Evolutionary conservation across 2,329 filamentous ascomycete species (phyloP).

Genomic region (Fusarium duplospermum): DNA sequence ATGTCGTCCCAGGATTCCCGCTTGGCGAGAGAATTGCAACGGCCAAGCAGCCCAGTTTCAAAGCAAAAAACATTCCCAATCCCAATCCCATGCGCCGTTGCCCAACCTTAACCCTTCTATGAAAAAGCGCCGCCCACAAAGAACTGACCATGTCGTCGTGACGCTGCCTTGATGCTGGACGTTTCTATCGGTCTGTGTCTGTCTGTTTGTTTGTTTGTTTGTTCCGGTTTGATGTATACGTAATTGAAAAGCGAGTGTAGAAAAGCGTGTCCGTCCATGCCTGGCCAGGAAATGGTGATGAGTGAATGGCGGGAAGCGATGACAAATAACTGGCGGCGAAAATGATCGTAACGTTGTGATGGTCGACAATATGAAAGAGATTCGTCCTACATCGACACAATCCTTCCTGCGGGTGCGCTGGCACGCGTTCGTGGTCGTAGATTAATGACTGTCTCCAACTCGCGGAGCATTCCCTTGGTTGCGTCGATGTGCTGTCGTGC

Average conservation of each 20-base stretch:
- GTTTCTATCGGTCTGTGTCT: slow-evolving; percentile 24
- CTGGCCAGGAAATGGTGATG: slow-evolving; percentile 9
- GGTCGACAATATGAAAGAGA: slow-evolving; percentile 5
- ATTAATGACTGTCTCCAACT: slow-evolving; percentile 90
- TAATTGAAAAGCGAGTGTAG: slow-evolving; percentile 24
- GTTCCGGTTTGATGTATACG: slow-evolving; percentile 18
- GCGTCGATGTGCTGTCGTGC: slow-evolving; percentile 81
- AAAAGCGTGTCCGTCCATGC: slow-evolving; percentile 11
- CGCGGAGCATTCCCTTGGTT: slow-evolving; percentile 88
- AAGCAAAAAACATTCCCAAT: slow-evolving; percentile 6
- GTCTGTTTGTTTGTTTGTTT: slow-evolving; percentile 30
- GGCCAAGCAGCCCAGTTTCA: slow-evolving; percentile 3
- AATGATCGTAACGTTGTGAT: slow-evolving; percentile 15
- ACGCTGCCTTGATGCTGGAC: slow-evolving; percentile 26
- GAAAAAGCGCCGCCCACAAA: slow-evolving; percentile 20
- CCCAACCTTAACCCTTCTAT: slow-evolving; percentile 32
- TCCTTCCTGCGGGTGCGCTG: slow-evolving; percentile 52
- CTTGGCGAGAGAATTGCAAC: neutral
- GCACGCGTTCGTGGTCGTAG: slow-evolving; percentile 56
- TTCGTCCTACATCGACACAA: slow-evolving; percentile 57
- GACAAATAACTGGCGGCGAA: slow-evolving; percentile 9
- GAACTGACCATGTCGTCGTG: slow-evolving; percentile 38
- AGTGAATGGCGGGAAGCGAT: slow-evolving; percentile 6
- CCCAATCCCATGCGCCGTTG: slow-evolving; percentile 18
- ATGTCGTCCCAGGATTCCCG: neutral